Conservation (phyloP, 1,284 basidiomycete genomes). For the Trichosporon coremiiforme region DNA sequence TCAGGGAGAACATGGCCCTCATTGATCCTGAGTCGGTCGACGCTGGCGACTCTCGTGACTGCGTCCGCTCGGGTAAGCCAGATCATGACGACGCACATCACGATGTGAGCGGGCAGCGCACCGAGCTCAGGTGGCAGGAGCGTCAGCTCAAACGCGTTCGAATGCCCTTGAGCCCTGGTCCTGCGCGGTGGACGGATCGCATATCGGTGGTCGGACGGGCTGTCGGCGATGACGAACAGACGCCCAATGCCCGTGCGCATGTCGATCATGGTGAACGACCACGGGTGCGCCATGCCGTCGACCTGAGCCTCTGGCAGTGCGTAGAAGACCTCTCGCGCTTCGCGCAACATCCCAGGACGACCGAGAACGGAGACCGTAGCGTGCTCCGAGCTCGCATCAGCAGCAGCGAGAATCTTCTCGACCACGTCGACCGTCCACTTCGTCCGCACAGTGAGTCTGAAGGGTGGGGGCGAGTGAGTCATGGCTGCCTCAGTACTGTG, state of each 20-base stretch:
- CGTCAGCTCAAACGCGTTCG: neutral
- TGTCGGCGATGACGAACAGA: neutral
- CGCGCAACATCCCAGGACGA: neutral
- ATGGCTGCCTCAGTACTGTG: neutral
- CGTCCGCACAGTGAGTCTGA: neutral
- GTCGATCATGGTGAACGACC: neutral
- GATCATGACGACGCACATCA: neutral
- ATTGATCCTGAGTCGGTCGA: neutral
- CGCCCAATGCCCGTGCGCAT: neutral
- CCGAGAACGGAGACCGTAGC: neutral
- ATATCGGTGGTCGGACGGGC: neutral
- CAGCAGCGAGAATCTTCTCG: neutral
- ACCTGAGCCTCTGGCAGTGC: neutral
- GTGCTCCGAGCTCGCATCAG: neutral
- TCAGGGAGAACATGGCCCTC: neutral
- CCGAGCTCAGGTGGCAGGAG: neutral
- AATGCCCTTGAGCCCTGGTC: neutral
- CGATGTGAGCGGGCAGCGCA: neutral
- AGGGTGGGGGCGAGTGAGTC: neutral
- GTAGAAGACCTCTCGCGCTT: neutral
- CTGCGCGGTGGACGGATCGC: neutral
- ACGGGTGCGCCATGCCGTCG: neutral
- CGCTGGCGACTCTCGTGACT: neutral
- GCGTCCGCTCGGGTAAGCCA: neutral
- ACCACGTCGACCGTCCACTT: slow-evolving; percentile 3